Conservation (phyloP, 108 stramenopile genomes). For the Stephanodiscus triporus region DNA sequence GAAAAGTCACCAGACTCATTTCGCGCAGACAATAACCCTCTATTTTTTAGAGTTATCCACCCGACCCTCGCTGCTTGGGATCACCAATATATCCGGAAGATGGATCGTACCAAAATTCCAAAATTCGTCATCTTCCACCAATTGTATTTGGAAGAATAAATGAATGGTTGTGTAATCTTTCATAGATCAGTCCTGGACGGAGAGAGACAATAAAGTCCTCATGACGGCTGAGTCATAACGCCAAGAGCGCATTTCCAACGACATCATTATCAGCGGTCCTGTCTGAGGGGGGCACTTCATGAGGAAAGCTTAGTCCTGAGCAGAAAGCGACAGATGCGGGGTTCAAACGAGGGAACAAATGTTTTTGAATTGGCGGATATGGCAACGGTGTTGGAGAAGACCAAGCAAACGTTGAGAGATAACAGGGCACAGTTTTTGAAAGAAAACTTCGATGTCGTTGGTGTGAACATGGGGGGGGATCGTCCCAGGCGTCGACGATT, state of each 20-base stretch:
- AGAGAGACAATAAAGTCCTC: too few species aligned
- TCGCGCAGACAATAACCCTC: too few species aligned
- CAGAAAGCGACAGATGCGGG: conserved; percentile 31
- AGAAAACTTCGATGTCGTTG: neutral
- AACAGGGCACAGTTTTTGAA: conserved; percentile 42
- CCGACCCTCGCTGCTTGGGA: too few species aligned
- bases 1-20: too few species aligned
- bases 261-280: conserved; percentile 39
- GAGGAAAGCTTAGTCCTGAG: conserved; percentile 33
- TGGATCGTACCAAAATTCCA: too few species aligned
- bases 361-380: conserved; percentile 52
- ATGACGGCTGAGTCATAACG: conserved; percentile 40
- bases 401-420: conserved; percentile 60
- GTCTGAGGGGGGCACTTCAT: conserved; percentile 54
- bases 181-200: too few species aligned
- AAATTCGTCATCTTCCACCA: too few species aligned
- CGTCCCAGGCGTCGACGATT: neutral
- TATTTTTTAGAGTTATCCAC: too few species aligned
- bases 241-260: conserved; percentile 47
- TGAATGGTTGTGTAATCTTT: too few species aligned
- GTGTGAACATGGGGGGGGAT: neutral
- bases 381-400: conserved; percentile 54
- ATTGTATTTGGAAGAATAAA: too few species aligned
- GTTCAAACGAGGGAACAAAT: conserved; percentile 15
- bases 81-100: too few species aligned